Percentiles rank a stretch among this genome's conserved stretches.
Conservation (phyloP, 805 yeast species). For the Saturnispora sanitii region DNA sequence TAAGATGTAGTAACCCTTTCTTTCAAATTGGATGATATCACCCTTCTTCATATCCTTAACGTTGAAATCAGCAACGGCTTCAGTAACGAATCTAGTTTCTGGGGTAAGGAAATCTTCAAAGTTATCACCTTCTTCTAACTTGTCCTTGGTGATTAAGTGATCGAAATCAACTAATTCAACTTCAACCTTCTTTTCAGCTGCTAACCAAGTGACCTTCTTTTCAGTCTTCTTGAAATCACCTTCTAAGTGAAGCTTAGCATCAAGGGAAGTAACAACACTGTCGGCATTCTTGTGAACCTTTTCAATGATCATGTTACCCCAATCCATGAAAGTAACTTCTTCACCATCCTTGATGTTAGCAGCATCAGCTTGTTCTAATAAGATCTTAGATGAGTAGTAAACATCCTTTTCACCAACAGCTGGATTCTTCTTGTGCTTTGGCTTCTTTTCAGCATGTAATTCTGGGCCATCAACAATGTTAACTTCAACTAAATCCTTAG, state of each 20-base stretch:
- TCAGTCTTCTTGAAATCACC: constrained; percentile 97
- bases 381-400: constrained; percentile 48
- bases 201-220: constrained; percentile 91
- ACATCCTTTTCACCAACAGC: constrained; percentile 81
- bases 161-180: constrained; percentile 87
- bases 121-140: constrained; percentile 87
- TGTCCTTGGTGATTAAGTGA: constrained; percentile 90
- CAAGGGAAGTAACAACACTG: constrained; percentile 47
- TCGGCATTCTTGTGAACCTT: constrained; percentile 54
- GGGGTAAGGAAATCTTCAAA: constrained; percentile 88
- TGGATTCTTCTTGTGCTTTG: constrained; percentile 92
- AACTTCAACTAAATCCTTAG: constrained; percentile 58
- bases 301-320: constrained; percentile 89
- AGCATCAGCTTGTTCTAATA: constrained; percentile 84
- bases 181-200: constrained; percentile 60
- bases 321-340: constrained; percentile 96
- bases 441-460: constrained; percentile 59
- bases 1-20: constrained; percentile 90
- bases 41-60: constrained; percentile 70
- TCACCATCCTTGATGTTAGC: constrained; percentile 61
- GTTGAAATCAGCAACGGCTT: constrained; percentile 74
- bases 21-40: constrained; percentile 87
- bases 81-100: constrained; percentile 71
- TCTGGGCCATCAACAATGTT: constrained; percentile 62
- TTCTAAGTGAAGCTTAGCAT: constrained; percentile 75